Evolutionary conservation across 305 asterid genomes (phyloP), one percentile per base, ranked within the genome.

Genomic region (Striga hermonthica): DNA sequence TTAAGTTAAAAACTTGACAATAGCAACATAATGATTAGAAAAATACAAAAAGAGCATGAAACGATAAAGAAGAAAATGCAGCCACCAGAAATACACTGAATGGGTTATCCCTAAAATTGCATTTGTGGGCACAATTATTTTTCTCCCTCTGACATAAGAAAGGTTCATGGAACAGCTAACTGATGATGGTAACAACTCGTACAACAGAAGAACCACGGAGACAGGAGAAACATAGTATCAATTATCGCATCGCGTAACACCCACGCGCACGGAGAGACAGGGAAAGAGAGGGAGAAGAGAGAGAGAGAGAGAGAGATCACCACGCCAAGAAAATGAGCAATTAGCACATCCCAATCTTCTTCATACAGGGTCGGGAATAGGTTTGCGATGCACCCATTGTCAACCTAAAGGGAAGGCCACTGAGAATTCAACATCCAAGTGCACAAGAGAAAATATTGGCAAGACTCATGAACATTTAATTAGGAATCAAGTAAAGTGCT

Each of bases 381-480:
- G 80, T 92, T 83, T 14, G 79, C 69, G 34, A 84, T 81, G 83
- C 97, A 92, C 40, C 98, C 98, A 75, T 92, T 72, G 73, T 92
- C 98, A 39, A 90, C 97, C 97, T 90, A 75, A 62, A 68, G 65
- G 12, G 72, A 72, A 64, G 44, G 65, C 43, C 64, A 47, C 31
- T 62, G 72, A 75, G 59, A 66, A 78, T 64, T 67, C 53, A 69
- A 34, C 31, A 22, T 57, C 37, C 9, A 52, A 38, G 47, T 49
- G 59, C 8, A 8, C 35, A 40, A 40, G 43, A 65, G 38, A 4
- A 57, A 60, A 43, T 15, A 43, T 62, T 36, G 35, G 59, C 4
- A 48, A 45, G 3, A 57, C 43, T 34, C 12, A 15, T 22, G n/a
- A 7, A 47, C 22, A 53, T 47, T 53, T 50, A 38, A 53, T 44